These are phyloP conservation scores for Trematosphaeria pertusa DNA, from an alignment of 2,329 filamentous ascomycete genomes.

Conservation along the genomic window DNA sequence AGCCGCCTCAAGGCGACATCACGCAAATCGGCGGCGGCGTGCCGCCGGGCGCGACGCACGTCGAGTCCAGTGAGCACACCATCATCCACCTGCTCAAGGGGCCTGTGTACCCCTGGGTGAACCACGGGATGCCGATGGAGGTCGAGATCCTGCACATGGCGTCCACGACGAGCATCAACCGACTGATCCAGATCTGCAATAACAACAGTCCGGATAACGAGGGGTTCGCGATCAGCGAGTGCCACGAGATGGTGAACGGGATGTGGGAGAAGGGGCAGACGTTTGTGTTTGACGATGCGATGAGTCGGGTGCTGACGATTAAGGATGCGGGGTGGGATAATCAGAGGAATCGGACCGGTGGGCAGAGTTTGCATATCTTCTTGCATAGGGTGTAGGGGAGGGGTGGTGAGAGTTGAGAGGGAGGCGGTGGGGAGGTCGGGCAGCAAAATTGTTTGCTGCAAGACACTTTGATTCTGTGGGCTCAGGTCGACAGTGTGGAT, in stretches of 20 bases:
- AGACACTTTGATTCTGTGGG: too few species aligned
- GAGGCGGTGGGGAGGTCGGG: background rate
- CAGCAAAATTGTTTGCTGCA: background rate
- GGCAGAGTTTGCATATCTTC: slow-evolving; percentile 38
- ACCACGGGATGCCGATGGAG: slow-evolving; percentile 30
- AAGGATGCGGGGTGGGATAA: slow-evolving; percentile 42
- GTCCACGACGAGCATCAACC: slow-evolving; percentile 34
- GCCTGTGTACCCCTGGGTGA: slow-evolving; percentile 39
- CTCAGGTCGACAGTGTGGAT: too few species aligned
- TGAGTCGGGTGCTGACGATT: slow-evolving; percentile 39
- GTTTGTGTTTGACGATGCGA: slow-evolving; percentile 40
- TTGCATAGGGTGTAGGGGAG: slow-evolving; percentile 30
- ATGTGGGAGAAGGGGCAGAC: slow-evolving; percentile 45
- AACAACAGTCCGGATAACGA: slow-evolving; percentile 33
- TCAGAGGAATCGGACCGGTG: slow-evolving; percentile 35
- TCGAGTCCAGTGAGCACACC: slow-evolving; percentile 34
- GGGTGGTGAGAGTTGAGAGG: background rate
- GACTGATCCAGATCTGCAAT: slow-evolving; percentile 38
- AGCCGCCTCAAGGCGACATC: slow-evolving; percentile 32
- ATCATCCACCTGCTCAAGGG: slow-evolving; percentile 37
- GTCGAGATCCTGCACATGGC: slow-evolving; percentile 33
- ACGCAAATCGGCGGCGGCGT: slow-evolving; percentile 35
- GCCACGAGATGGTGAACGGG: slow-evolving; percentile 43
- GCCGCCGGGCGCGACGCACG: slow-evolving; percentile 31
- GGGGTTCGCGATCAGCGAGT: slow-evolving; percentile 41